A percentile compares a stretch with the other conserved stretches of the same genome.
Conservation (phyloP, 2,329 filamentous ascomycete species). For the Byssochlamys sp. region DNA sequence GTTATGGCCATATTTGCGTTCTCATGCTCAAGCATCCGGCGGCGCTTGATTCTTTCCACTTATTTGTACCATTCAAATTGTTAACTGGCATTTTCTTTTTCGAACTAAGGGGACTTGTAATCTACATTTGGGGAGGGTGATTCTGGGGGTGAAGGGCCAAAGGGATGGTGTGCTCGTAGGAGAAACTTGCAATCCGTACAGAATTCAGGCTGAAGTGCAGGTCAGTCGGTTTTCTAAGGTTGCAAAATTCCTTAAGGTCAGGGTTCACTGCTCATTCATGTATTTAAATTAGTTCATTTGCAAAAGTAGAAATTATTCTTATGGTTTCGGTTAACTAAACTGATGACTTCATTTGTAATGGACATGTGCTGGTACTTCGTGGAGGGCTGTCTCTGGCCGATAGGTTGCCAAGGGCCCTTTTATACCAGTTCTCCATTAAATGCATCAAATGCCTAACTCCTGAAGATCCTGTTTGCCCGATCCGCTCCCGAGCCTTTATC, state of each 20-base stretch:
- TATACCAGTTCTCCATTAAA: too few relatives aligned
- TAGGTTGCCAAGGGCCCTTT: neutral
- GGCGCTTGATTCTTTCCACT: slow-evolving; percentile 22
- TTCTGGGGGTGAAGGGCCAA: slow-evolving; percentile 3
- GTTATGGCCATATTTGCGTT: slow-evolving; percentile 10
- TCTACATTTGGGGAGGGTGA: neutral
- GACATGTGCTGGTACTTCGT: neutral
- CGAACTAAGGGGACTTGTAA: neutral
- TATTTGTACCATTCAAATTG: slow-evolving; percentile 12
- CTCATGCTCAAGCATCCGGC: slow-evolving; percentile 24
- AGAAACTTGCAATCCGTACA: slow-evolving; percentile 6
- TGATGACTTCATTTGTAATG: neutral
- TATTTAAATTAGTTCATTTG: slow-evolving; percentile 6
- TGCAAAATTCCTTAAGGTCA: slow-evolving; percentile 1
- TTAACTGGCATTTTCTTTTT: slow-evolving; percentile 1
- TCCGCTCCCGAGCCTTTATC: too few relatives aligned
- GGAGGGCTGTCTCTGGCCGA: neutral
- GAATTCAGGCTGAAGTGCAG: slow-evolving; percentile 32
- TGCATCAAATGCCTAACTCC: too few relatives aligned
- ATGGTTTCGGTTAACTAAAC: neutral
- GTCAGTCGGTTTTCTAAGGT: slow-evolving; percentile 18
- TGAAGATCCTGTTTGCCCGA: too few relatives aligned
- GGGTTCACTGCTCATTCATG: slow-evolving; percentile 2
- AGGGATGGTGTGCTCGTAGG: slow-evolving; percentile 8
- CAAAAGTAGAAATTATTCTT: neutral